Base-by-base conservation (phyloP, 148 eudicot species). In the Camellia lanceoleosa region DNA sequence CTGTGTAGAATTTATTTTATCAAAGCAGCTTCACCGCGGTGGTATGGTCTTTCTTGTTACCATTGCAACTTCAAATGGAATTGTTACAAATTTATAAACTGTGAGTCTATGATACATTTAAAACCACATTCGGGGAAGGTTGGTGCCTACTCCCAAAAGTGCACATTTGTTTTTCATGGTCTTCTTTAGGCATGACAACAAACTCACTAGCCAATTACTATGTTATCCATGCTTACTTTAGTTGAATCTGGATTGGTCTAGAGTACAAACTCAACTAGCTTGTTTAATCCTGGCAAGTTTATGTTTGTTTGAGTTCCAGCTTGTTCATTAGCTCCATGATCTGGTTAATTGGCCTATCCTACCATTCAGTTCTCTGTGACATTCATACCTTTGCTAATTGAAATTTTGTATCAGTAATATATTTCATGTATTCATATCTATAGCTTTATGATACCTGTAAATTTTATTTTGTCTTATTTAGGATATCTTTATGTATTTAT, bases 1-100 rank as follows among this genome's bases (percentile, higher is more conserved):
- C 61, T 96, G 99, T 87, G 76, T 96, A 78, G 93, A 96, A 54
- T 96, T 92, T 79, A 85, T 96, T 76, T 87, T 87, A 71, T 84
- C 95, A 44, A 93, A 91, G 84, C 87, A 84, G 82, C 91, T 95
- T 82, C 89, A 84, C 58, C 69, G 80, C 56, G 76, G 81, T 60
- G 86, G 99, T 96, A 93, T 72, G 84, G 19, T 16, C 49, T 83
- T 6, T 76, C 2, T 79, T 44, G 49, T 76, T 30, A 43, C 44
- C 7, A 14, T 49, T 49, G 42, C 12, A 43, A 23, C 47, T 80
- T 13, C 43, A 44, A 46, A 11, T 68, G 14, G 74, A 61, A 79
- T 41, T 59, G 41, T 14, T 0, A 44, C 55, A 47, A 44, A 69
- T 13, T 71, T 59, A 79, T 60, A 10, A 60, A 18, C 68, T 49